Evolutionary conservation across 108 stramenopile genomes (phyloP).

Genomic region (Skeletonema marinoi): DNA sequence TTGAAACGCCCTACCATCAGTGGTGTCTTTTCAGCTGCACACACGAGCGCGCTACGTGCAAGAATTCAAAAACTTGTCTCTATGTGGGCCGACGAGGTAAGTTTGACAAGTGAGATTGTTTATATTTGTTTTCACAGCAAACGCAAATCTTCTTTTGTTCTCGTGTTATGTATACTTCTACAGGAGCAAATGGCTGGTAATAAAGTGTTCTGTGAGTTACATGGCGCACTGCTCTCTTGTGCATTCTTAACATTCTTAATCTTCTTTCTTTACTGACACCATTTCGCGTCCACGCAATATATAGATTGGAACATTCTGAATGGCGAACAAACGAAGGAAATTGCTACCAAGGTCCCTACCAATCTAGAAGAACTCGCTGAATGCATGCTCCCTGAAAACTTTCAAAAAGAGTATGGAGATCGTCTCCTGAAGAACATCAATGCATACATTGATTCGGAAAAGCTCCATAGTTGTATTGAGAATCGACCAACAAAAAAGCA

Average conservation of each 20-base stretch:
- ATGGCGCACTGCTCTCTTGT: neutral
- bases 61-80: slow-evolving; percentile 69
- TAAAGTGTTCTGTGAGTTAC: slow-evolving; percentile 69
- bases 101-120: slow-evolving; percentile 47
- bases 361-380: slow-evolving; percentile 72
- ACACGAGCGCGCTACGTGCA: slow-evolving; percentile 53
- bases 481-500: slow-evolving; percentile 37
- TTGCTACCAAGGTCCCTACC: slow-evolving; percentile 70
- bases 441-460: slow-evolving; percentile 62
- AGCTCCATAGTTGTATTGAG: slow-evolving; percentile 50
- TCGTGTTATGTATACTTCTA: neutral
- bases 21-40: slow-evolving; percentile 55
- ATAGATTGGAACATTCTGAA: slow-evolving; percentile 87
- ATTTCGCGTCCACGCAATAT: neutral
- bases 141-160: neutral
- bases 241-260: neutral
- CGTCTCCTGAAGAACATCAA: slow-evolving; percentile 68
- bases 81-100: slow-evolving; percentile 85
- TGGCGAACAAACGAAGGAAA: slow-evolving; percentile 58
- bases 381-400: slow-evolving; percentile 72
- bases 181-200: slow-evolving; percentile 80
- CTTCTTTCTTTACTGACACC: neutral
- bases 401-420: slow-evolving; percentile 81
- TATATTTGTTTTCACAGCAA: neutral
- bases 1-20: slow-evolving; percentile 23